Evolutionary conservation across 2,329 filamentous ascomycete genomes (phyloP).

Genomic region (Paradendryphiella salina): DNA sequence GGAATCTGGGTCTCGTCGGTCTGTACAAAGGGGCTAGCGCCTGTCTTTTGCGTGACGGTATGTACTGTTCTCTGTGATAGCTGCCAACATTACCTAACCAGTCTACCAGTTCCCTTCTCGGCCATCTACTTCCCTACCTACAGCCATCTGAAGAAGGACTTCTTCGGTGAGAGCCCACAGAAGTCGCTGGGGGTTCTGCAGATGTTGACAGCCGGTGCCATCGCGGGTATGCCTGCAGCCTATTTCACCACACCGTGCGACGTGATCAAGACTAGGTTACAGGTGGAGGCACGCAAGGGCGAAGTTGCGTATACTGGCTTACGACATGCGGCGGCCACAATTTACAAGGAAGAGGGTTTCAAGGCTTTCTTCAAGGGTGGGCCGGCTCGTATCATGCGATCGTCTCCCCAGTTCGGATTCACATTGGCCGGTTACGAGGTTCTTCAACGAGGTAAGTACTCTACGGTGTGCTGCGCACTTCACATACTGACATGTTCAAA

Average conservation of each 20-base stretch:
- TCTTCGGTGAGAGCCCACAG: constrained; percentile 85
- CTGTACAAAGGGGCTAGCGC: constrained; percentile 96
- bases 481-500: constrained; percentile 1
- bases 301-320: constrained; percentile 86
- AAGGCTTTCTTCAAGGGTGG: constrained; percentile 98
- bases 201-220: constrained; percentile 90
- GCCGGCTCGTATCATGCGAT: constrained; percentile 90
- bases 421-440: constrained; percentile 95
- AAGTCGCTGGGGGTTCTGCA: constrained; percentile 90
- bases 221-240: constrained; percentile 61
- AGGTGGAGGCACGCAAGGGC: constrained; percentile 96
- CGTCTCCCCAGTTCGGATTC: constrained; percentile 96
- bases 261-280: constrained; percentile 97
- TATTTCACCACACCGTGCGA: constrained; percentile 98
- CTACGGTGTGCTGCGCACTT: not conserved
- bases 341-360: constrained; percentile 90
- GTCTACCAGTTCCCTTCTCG: constrained; percentile 76
- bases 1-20: constrained; percentile 89
- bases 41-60: constrained; percentile 81
- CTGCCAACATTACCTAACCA: constrained; percentile 15
- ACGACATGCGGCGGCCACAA: constrained; percentile 79
- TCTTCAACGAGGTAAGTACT: constrained; percentile 63
- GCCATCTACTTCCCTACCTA: constrained; percentile 99
- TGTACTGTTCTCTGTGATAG: constrained; percentile 11
- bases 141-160: constrained; percentile 87